Evolutionary conservation across 2,329 filamentous ascomycete species (phyloP).

Genomic region (Ascosphaera apis): DNA sequence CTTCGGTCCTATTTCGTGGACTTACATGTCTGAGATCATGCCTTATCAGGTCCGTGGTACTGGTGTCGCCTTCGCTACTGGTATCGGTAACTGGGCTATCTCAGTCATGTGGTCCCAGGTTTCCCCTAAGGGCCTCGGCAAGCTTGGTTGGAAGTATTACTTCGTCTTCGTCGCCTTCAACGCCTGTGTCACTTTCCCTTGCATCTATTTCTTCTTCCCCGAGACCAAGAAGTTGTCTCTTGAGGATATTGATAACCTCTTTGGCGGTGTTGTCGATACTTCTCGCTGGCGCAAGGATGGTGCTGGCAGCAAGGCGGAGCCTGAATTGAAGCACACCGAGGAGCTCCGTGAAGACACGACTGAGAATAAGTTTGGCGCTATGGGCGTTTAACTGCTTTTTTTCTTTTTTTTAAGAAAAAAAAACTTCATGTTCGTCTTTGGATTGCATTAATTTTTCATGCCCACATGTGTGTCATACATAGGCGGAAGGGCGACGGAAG

Average conservation of each 20-base stretch:
- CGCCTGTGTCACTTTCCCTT: constrained; percentile 1
- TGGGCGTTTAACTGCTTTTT: too few species aligned
- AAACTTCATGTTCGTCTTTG: too few species aligned
- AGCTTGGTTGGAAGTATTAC: constrained; percentile 15
- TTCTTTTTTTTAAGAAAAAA: too few species aligned
- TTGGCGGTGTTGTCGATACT: neutral
- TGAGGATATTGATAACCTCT: constrained; percentile 6
- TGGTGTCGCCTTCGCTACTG: constrained; percentile 22
- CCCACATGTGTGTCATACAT: too few species aligned
- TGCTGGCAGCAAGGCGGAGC: constrained; percentile 2
- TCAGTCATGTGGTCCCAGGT: constrained; percentile 1
- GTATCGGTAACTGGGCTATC: constrained; percentile 8
- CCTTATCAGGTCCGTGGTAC: constrained; percentile 21
- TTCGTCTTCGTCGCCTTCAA: constrained; percentile 16
- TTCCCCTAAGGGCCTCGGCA: constrained; percentile 9
- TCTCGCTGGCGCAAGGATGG: too few species aligned
- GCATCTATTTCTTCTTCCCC: constrained; percentile 6
- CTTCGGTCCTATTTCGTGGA: constrained; percentile 24
- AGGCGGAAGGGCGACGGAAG: too few species aligned
- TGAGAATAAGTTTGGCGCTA: too few species aligned
- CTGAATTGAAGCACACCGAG: constrained; percentile 6
- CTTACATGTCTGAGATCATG: constrained; percentile 25
- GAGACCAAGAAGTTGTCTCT: constrained; percentile 5
- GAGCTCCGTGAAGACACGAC: too few species aligned
- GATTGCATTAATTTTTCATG: too few species aligned